Evolutionary conservation across 208 protist genomes (phyloP), one percentile per base, ranked within the genome.

Genomic region (Acanthamoeba rhysodes): DNA sequence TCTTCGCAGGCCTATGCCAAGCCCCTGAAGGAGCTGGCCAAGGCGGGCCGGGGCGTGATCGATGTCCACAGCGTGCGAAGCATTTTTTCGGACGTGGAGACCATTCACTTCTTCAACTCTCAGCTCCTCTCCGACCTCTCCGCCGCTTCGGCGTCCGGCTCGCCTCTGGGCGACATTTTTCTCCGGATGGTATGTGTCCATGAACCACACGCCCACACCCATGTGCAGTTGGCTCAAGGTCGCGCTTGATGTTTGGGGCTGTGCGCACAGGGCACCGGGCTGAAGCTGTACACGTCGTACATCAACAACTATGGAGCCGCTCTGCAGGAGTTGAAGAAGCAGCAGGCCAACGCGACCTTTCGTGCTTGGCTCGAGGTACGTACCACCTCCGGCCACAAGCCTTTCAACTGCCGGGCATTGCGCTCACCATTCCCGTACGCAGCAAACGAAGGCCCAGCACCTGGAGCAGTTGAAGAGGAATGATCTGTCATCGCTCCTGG

Each of bases 71-170:
- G 59, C 62, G 66, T 93, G 9, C 29, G 66, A 18, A 53, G 64
- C 88, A 76, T 93, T 18, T 93, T 93, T 29, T 93, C 88, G 45
- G 88, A 93, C 57, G 66, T 93, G 8, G 88, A 93, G 27, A 93
- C 37, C 7, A 70, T 93, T 24, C 66, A 76, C n/a, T 53, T 41
- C 88, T 93, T 93, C 88, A 93, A 93, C 41, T 93, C 88, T 37
- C 88, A 93, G 48, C 88, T 93, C 45, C 88, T 93, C 7, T 20
- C 64, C 32, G 88, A 93, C 59, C 88, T 93, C 64, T 37, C 66
- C 27, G 24, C 32, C 10, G 88, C 88, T 18, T 48, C 24, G 14
- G 62, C 20, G 4, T 41, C 64, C 3, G 18, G 45, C 34, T 34
- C 88, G 22, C 88, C 88, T 9, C 32, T 93, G 8, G 88, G 88